Evolutionary conservation across 2,329 filamentous ascomycete species (phyloP).

Genomic region (Ophiostoma sp.): DNA sequence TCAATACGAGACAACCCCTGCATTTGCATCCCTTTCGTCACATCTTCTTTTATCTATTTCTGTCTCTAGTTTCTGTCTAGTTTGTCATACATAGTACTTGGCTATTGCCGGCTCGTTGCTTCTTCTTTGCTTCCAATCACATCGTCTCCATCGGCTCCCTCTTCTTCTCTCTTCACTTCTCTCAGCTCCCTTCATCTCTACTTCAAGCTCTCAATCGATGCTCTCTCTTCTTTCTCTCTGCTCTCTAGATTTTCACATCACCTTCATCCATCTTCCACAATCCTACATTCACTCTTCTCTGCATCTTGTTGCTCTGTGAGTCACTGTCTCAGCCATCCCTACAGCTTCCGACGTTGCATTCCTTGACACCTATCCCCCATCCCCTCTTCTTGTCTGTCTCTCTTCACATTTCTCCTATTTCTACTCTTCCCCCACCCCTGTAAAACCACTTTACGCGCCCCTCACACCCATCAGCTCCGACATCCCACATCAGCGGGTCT

Average conservation of each 20-base stretch:
- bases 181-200: not conserved
- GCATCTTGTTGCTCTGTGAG: not conserved
- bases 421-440: not conserved
- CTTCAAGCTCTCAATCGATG: not conserved
- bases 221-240: not conserved
- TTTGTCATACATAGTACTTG: no score
- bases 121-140: not conserved
- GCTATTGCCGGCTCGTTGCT: not conserved
- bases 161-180: not conserved
- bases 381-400: not conserved
- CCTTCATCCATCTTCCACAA: not conserved
- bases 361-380: not conserved
- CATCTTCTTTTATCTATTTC: not conserved
- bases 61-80: no score
- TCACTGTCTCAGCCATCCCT: not conserved
- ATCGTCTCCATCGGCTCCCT: not conserved
- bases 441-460: conserved; percentile 14
- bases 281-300: not conserved
- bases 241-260: not conserved
- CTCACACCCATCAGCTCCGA: conserved; percentile 3
- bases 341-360: not conserved
- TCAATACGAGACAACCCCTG: conserved; percentile 12
- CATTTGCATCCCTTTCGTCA: not conserved
- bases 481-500: conserved; percentile 11
- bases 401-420: not conserved